Percentiles rank a stretch among this genome's conserved stretches.
Evolutionary conservation across 805 yeast genomes (phyloP).

Genomic region (Candida nonsorbophila): DNA sequence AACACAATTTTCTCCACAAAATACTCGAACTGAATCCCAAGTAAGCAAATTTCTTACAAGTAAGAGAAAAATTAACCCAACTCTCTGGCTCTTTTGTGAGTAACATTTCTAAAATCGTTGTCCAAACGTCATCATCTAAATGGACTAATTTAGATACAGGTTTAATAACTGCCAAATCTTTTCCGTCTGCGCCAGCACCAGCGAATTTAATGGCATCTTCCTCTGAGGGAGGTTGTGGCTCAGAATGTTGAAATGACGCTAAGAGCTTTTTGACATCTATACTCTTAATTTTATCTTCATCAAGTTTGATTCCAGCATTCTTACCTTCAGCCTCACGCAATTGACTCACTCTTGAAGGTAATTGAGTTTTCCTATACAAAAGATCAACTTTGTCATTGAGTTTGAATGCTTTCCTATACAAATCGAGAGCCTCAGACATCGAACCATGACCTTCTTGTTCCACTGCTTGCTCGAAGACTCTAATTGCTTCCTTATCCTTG

Average conservation of each 20-base stretch:
- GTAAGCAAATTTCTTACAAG: conserved; percentile 53
- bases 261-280: conserved; percentile 40
- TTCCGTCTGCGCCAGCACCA: conserved; percentile 16
- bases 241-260: conserved; percentile 25
- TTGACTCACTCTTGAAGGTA: conserved; percentile 34
- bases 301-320: conserved; percentile 23
- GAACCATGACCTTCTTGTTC: conserved; percentile 68
- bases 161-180: conserved; percentile 9
- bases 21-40: conserved; percentile 50
- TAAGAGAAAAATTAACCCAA: conserved; percentile 57
- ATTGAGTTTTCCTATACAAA: conserved; percentile 53
- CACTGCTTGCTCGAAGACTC: conserved; percentile 63
- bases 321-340: conserved; percentile 19
- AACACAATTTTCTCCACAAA: conserved; percentile 48
- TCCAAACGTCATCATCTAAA: conserved; percentile 54
- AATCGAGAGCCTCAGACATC: conserved; percentile 75
- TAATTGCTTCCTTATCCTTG: conserved; percentile 44
- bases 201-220: conserved; percentile 19
- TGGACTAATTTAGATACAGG: conserved; percentile 33
- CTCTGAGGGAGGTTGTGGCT: conserved; percentile 22
- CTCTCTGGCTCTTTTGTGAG: conserved; percentile 49
- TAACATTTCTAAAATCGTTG: conserved; percentile 44
- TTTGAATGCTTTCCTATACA: conserved; percentile 67
- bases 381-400: conserved; percentile 58
- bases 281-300: conserved; percentile 29